Evolutionary conservation across 306 rosid genomes (phyloP).

Genomic region (Dicorynia guianensis): DNA sequence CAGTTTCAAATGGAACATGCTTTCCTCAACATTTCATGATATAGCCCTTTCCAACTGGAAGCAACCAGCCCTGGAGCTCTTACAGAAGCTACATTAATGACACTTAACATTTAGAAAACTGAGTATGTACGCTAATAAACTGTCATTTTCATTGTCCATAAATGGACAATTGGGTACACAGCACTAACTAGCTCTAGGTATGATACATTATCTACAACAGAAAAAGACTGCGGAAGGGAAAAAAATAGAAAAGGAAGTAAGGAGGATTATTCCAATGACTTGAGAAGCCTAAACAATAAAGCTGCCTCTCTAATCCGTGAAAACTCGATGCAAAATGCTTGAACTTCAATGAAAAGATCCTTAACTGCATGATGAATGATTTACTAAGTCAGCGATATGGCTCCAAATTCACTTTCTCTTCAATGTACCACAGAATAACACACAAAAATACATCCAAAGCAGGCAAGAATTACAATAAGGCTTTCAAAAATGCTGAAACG

Average conservation of each 20-base stretch:
- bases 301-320: slow-evolving; percentile 82
- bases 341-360: slow-evolving; percentile 79
- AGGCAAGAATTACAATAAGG: not conserved
- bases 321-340: slow-evolving; percentile 80
- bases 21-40: too few relatives aligned
- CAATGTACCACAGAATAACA: not conserved
- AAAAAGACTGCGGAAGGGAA: too few relatives aligned
- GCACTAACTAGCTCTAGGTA: not conserved
- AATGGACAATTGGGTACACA: not conserved
- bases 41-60: too few relatives aligned
- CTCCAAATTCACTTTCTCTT: not conserved
- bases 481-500: not conserved
- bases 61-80: too few relatives aligned
- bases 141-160: not conserved
- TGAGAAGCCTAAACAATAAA: slow-evolving; percentile 74
- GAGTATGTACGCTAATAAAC: not conserved
- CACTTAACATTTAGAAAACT: too few relatives aligned
- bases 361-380: slow-evolving; percentile 56
- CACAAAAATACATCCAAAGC: not conserved
- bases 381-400: slow-evolving; percentile 13
- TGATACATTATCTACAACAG: not conserved
- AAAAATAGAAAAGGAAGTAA: not conserved
- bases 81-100: too few relatives aligned
- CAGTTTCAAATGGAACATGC: too few relatives aligned
- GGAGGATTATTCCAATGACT: slow-evolving; percentile 59